Base-by-base conservation (phyloP, 164 flowering plant genomes). In the Aristolochia fimbriata region DNA sequence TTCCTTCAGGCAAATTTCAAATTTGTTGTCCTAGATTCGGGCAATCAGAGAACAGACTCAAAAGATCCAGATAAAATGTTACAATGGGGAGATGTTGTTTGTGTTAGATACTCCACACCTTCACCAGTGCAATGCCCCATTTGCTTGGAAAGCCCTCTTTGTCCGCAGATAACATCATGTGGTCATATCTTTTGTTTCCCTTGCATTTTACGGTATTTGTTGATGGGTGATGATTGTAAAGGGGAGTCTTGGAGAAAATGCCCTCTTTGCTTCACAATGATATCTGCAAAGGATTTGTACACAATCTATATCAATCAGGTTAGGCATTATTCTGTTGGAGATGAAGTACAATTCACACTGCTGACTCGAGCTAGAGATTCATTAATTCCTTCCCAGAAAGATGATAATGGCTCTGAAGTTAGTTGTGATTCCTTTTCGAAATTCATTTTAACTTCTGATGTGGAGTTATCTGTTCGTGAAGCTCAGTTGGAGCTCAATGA, bases 141-240 rank as follows among this genome's bases (percentile, higher is more conserved):
- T 72, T 93, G 99, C 66, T 73, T 93, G 82, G 99, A 88, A 46
- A 64, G 70, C 64, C 99, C 96, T 59, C 70, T 90, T 4, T 88
- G 96, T 62, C 87, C 99, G n/a, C 99, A 93, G 65, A 93, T 93
- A 66, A 93, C 99, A n/a, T 81, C 95, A 17, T 93, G 99, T 64
- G 99, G 99, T 16, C 99, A 93, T 75, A 86, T 93, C 49, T 93
- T 86, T 69, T 93, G 99, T 65, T 90, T 90, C 63, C 95, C 99
- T 0, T 93, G 99, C 68, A 86, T 93, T 60, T 73, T 93, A 37
- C 86, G 68, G 25, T 88, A 93, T 68, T 73, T 93, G 74, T 66
- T 81, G 30, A 77, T 83, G 86, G 97, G 80, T 13, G 71, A 75
- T 67, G 83, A 86, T 68, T 71, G 75, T 50, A 83, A 79, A 74